phyloP scores from a whole-genome alignment of 768 basidiomycete genomes.

The Mycena kentingensis region DNA sequence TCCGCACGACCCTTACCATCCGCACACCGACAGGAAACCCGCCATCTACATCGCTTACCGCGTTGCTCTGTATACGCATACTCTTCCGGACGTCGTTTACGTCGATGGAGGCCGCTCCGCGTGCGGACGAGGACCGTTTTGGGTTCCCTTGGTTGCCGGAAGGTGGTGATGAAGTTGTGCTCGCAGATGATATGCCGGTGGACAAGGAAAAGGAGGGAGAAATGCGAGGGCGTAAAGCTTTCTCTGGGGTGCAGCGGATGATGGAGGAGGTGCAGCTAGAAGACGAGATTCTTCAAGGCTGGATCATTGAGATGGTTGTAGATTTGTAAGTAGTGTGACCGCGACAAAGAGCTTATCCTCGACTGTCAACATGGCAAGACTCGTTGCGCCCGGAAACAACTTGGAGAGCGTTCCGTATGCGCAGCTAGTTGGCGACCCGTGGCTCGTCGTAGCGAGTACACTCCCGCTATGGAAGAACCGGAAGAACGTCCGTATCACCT shows the following conservation, averaged over 20 bases:
- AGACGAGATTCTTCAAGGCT: constrained; percentile 61
- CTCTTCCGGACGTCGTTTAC: constrained; percentile 81
- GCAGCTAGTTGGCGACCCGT: background rate
- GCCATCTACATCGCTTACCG: constrained; percentile 73
- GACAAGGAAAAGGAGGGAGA: constrained; percentile 68
- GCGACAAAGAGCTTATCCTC: background rate
- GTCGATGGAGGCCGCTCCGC: constrained; percentile 64
- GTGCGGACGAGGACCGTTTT: constrained; percentile 82
- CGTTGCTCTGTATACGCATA: constrained; percentile 80
- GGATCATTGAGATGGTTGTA: constrained; percentile 60
- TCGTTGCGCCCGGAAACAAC: constrained; percentile 4
- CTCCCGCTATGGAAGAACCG: constrained; percentile 6
- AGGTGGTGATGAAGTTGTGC: constrained; percentile 69
- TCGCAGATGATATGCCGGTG: constrained; percentile 51
- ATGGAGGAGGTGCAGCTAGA: constrained; percentile 66
- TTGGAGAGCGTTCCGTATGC: constrained; percentile 1
- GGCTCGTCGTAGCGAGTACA: constrained; percentile 10
- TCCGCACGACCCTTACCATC: constrained; percentile 63
- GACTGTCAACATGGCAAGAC: background rate
- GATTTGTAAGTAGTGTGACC: background rate
- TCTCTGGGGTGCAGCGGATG: constrained; percentile 57
- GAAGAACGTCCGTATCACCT: constrained; percentile 6
- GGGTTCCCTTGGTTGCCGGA: constrained; percentile 86
- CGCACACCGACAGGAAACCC: constrained; percentile 62
- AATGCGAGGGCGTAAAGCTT: constrained; percentile 70